phyloP scores from a whole-genome alignment of 176 grass and related monocot genomes.

The Zoysia pacifica region DNA sequence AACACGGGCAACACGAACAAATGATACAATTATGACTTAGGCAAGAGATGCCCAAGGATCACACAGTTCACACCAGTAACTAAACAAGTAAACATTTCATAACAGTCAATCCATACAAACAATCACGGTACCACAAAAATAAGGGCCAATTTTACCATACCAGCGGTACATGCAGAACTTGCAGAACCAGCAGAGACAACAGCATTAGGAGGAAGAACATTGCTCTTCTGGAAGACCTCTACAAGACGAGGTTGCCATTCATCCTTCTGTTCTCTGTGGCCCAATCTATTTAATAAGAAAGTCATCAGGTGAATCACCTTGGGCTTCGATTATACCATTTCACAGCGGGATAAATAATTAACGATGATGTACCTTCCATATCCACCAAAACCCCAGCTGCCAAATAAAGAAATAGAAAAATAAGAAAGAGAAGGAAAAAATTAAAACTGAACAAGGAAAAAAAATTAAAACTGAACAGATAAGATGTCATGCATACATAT shows the following conservation, averaged over 20 bases:
- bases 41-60: not conserved
- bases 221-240: slow-evolving; percentile 84
- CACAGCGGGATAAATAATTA: not conserved
- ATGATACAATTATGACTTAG: not conserved
- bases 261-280: slow-evolving; percentile 97
- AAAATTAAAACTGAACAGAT: slow-evolving; percentile 26
- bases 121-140: slow-evolving; percentile 26
- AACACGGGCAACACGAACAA: not conserved
- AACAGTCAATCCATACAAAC: not conserved
- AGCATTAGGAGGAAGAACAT: slow-evolving; percentile 83
- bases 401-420: slow-evolving; percentile 31
- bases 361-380: slow-evolving; percentile 79
- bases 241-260: slow-evolving; percentile 90
- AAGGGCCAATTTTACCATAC: slow-evolving; percentile 44
- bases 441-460: slow-evolving; percentile 26
- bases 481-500: slow-evolving; percentile 6
- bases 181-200: slow-evolving; percentile 80
- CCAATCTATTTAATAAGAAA: slow-evolving; percentile 66
- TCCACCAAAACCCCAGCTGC: slow-evolving; percentile 95
- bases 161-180: slow-evolving; percentile 89
- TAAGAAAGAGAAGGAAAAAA: slow-evolving; percentile 29
- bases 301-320: not conserved
- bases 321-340: not conserved
- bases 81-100: not conserved
- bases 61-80: slow-evolving; percentile 11